Base-by-base conservation (phyloP, 371 early-diverging fungal genomes). In the Mucor irregularis region DNA sequence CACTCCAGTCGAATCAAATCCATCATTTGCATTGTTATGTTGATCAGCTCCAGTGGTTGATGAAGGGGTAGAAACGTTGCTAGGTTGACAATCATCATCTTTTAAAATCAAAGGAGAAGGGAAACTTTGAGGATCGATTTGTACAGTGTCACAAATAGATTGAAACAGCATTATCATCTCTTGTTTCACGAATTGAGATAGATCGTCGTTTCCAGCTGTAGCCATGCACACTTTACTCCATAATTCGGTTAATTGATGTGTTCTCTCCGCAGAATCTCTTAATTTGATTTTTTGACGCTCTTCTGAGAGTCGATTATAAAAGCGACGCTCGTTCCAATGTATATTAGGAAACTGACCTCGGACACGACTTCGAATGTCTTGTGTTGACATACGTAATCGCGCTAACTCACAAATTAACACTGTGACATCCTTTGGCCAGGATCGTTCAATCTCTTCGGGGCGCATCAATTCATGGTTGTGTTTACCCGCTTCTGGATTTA, bases 301-400 rank as follows among this genome's bases (percentile, higher is more conserved):
- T 48, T 84, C 85, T 13, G 83, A 78, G 19, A 84, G 54, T 13
- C 85, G 71, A 58, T 84, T 84, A 37, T 84, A 84, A 56, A 84
- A 84, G 1, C 85, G 68, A 40, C 85, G 77, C 33, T 84, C 85
- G 37, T 84, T 83, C 85, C 85, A 84, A n/a, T 73, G 69, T 19
- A 82, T 64, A 42, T 75, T 66, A 3, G 83, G 79, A 53, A 81
- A 84, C 33, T 76, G 80, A 6, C 61, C 69, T 58, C 78, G 76
- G 46, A 84, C 79, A 4, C 70, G 61, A 14, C 63, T 66, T 16
- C 85, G 69, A 19, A 83, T 81, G 25, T 84, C 85, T 16, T 77
- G 68, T 0, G 85, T 84, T 13, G 78, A 60, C 45, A 82, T 64
- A n/a, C 72, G 66, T 35, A 73, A 65, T 22, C 83, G 62, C 62